Evolutionary conservation across 371 early-diverging fungal species (phyloP), one percentile per base, ranked within the genome.

Genomic region (Apophysomyces trapeziformis): DNA sequence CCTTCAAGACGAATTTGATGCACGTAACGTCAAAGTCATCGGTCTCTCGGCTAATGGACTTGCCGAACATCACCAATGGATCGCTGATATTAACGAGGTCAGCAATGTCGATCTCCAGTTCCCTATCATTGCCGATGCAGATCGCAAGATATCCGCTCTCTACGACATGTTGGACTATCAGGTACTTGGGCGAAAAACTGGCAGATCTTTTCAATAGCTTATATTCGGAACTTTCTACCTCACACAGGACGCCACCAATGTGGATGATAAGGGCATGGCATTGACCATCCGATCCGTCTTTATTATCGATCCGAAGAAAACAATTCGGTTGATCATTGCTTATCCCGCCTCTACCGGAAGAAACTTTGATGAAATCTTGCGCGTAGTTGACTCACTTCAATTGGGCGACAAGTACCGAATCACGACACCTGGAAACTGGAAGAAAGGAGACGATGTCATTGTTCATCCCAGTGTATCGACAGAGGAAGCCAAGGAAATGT

Each of bases 341-440:
- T 97, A 97, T 74, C 96, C 97, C 36, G 94, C 93, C 50, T 87
- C 90, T 16, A 87, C 88, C 68, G 97, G 97, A 39, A 89, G 97
- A 71, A 95, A 96, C 89, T 95, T 95, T 88, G 90, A 93, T 71
- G 96, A 97, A 84, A 89, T 96, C 72, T 74, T 97, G 70, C 91
- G 97, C 36, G 90, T 90, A 5, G 84, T 96, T 54, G 97, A 97
- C 80, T 91, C 94, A 35, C 82, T 97, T 62, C 95, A 95, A 79
- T 80, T 95, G 45, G 88, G 89, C 56, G 96, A 97, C 74, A 84
- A 82, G 68, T 81, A 90, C 73, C 87, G 89, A 38, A 88, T 95
- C 70, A 93, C 95, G 21, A 97, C 97, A 21, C 97, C 97, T 7
- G 96, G 91, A 67, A 90, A 94, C 80, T 97, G 97, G 97, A 87